Evolutionary conservation across 345 rosid species (phyloP).

Genomic region (Durio zibethinus): DNA sequence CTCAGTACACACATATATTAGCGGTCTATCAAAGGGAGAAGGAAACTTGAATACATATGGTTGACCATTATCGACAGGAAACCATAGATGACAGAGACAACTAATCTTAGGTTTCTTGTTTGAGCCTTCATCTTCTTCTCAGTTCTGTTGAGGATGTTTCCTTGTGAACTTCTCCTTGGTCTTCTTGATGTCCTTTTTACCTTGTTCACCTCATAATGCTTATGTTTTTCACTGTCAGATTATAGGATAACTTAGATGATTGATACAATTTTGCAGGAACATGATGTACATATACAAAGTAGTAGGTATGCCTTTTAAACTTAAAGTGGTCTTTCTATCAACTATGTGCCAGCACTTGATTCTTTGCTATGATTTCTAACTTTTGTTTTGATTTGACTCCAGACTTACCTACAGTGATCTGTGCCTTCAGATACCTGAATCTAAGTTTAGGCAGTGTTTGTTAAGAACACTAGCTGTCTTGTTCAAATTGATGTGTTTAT

Average conservation of each 20-base stretch:
- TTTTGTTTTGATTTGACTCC: slow-evolving; percentile 30
- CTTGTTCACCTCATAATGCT: neutral
- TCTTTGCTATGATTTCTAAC: slow-evolving; percentile 22
- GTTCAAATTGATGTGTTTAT: slow-evolving; percentile 83
- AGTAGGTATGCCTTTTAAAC: slow-evolving; percentile 55
- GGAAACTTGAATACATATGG: neutral
- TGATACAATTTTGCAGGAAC: slow-evolving; percentile 60
- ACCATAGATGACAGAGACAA: neutral
- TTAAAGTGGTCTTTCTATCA: slow-evolving; percentile 15
- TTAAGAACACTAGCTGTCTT: slow-evolving; percentile 80
- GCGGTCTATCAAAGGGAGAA: neutral
- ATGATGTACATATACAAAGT: slow-evolving; percentile 49
- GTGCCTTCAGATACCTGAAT: slow-evolving; percentile 89
- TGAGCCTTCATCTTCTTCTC: neutral
- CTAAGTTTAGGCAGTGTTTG: slow-evolving; percentile 89
- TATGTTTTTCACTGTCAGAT: slow-evolving; percentile 1
- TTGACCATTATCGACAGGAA: neutral
- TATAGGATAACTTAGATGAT: slow-evolving; percentile 12
- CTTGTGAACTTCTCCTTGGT: slow-evolving; percentile 5
- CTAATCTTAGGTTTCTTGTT: neutral
- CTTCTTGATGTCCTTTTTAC: slow-evolving; percentile 1
- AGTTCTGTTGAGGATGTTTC: neutral
- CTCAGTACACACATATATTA: neutral
- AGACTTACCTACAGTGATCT: slow-evolving; percentile 99
- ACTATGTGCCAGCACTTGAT: neutral